Conservation (phyloP, 768 basidiomycete species). For the Gymnopilus dilepis region DNA sequence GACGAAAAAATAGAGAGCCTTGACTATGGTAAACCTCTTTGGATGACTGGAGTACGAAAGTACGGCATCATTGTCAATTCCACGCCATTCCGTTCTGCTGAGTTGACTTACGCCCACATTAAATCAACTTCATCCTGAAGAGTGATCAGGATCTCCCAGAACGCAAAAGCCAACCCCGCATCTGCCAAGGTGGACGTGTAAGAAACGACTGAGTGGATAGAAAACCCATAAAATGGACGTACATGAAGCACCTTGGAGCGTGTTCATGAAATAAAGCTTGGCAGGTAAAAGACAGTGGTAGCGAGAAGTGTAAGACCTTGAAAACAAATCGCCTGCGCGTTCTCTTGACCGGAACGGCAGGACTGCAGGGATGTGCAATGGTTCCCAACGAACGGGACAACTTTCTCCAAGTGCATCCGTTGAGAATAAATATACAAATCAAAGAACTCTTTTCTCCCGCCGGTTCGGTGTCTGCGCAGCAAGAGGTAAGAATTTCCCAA, state of each 20-base stretch:
- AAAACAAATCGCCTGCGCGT: background rate
- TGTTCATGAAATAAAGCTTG: slow-evolving; percentile 15
- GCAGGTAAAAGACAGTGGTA: background rate
- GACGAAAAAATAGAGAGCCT: slow-evolving; percentile 24
- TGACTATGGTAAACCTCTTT: slow-evolving; percentile 20
- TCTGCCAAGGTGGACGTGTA: slow-evolving; percentile 6
- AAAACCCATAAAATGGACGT: slow-evolving; percentile 2
- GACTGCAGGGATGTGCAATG: background rate
- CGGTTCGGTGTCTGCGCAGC: background rate
- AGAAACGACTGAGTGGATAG: background rate
- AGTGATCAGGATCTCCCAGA: slow-evolving; percentile 21
- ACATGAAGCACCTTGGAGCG: slow-evolving; percentile 24
- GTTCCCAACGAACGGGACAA: background rate
- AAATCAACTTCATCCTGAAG: slow-evolving; percentile 22
- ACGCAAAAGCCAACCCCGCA: slow-evolving; percentile 18
- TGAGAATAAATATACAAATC: background rate
- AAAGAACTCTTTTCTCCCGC: background rate
- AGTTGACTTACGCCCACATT: slow-evolving; percentile 21
- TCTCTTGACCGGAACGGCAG: background rate
- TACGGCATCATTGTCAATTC: background rate
- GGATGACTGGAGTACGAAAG: slow-evolving; percentile 11
- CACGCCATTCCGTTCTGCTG: background rate
- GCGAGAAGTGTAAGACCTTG: background rate
- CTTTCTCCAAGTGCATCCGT: background rate
- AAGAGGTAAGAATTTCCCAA: slow-evolving; percentile 5